Conservation (phyloP, 2,329 filamentous ascomycete genomes). For the Cladophialophora exuberans region DNA sequence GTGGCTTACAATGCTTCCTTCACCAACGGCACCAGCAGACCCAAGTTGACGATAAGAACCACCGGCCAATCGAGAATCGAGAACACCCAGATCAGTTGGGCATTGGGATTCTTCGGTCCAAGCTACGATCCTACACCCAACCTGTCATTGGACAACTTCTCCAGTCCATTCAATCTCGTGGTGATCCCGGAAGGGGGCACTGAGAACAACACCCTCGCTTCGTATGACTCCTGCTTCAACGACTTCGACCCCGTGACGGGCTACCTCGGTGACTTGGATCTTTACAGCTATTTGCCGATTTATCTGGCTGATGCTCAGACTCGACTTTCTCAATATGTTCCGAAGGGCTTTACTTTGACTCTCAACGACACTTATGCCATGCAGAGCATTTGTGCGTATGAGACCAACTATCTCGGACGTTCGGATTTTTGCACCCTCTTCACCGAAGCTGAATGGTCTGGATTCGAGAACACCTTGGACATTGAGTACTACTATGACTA, state of each 20-base stretch:
- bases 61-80: constrained; percentile 59
- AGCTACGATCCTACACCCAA: constrained; percentile 43
- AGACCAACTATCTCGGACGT: constrained; percentile 53
- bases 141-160: constrained; percentile 44
- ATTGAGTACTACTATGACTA: constrained; percentile 55
- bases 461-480: constrained; percentile 58
- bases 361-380: constrained; percentile 56
- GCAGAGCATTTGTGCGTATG: constrained; percentile 60
- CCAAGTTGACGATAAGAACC: constrained; percentile 57
- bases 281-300: constrained; percentile 47
- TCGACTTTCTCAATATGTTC: constrained; percentile 53
- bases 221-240: constrained; percentile 53
- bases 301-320: constrained; percentile 52
- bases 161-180: constrained; percentile 49
- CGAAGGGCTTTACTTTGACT: constrained; percentile 53
- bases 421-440: constrained; percentile 59
- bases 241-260: constrained; percentile 39
- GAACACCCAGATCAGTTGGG: constrained; percentile 59
- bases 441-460: constrained; percentile 58
- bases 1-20: constrained; percentile 52
- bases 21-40: constrained; percentile 51
- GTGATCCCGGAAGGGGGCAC: constrained; percentile 55
- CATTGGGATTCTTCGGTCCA: constrained; percentile 57
- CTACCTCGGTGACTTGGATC: constrained; percentile 44
- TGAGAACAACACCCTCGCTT: constrained; percentile 58